A percentile compares a stretch with the other conserved stretches of the same genome.
phyloP scores from a whole-genome alignment of 768 basidiomycete genomes.

The Mycena albidolilacea region DNA sequence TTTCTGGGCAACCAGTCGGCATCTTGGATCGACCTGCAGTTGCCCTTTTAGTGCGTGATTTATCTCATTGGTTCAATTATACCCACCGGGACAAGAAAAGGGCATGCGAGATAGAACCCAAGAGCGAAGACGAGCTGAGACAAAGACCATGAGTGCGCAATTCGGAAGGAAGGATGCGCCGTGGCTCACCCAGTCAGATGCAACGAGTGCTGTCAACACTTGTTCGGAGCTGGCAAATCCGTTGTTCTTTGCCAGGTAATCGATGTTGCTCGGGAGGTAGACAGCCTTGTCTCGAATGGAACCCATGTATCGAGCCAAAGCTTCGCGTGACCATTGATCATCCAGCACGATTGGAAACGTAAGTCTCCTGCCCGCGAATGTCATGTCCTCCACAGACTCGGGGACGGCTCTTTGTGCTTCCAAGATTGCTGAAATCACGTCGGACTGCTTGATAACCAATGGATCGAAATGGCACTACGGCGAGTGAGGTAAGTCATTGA shows the following conservation, averaged over 20 bases:
- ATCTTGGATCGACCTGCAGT: constrained; percentile 68
- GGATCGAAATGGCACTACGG: constrained; percentile 67
- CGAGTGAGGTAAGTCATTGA: neutral
- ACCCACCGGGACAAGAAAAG: constrained; percentile 71
- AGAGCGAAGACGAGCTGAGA: constrained; percentile 74
- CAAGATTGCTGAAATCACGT: constrained; percentile 60
- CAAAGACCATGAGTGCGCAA: constrained; percentile 17
- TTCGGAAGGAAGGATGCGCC: neutral
- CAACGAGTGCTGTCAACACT: constrained; percentile 61
- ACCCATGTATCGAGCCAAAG: constrained; percentile 70
- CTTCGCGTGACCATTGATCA: constrained; percentile 70
- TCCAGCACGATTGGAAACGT: constrained; percentile 75
- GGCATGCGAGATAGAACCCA: constrained; percentile 76
- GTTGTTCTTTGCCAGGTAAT: constrained; percentile 76
- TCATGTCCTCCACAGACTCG: constrained; percentile 53
- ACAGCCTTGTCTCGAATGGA: constrained; percentile 69
- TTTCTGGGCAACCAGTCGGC: constrained; percentile 75
- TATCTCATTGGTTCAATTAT: neutral
- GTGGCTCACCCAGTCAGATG: constrained; percentile 63
- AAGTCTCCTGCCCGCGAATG: constrained; percentile 67
- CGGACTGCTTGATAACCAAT: constrained; percentile 54
- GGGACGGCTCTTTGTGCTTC: constrained; percentile 57
- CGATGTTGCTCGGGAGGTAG: constrained; percentile 79
- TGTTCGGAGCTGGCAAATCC: constrained; percentile 63
- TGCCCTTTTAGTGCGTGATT: neutral